phyloP scores from a whole-genome alignment of 2,329 filamentous ascomycete species.

The Biscogniauxia marginata region DNA sequence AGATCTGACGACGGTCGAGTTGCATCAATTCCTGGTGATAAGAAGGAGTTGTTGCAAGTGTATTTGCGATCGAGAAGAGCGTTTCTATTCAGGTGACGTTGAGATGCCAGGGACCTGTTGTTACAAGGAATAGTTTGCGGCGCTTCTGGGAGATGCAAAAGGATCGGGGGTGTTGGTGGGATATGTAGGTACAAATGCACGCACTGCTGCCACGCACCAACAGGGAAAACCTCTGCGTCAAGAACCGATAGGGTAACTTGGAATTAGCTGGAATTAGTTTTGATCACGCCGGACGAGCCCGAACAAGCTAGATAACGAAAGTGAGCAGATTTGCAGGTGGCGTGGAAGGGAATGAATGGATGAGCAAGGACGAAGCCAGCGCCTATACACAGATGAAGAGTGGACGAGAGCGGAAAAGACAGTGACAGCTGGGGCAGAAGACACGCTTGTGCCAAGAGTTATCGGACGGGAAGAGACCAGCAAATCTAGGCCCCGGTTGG shows the following conservation, averaged over 20 bases:
- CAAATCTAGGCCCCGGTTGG: slow-evolving; percentile 24
- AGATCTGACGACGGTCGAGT: background rate
- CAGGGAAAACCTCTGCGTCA: slow-evolving; percentile 14
- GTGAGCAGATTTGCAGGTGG: slow-evolving; percentile 5
- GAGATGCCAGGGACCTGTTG: slow-evolving; percentile 12
- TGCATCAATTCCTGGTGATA: slow-evolving; percentile 6
- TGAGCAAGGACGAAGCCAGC: slow-evolving; percentile 30
- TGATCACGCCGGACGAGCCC: slow-evolving; percentile 2
- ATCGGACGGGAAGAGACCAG: slow-evolving; percentile 26
- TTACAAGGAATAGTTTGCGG: slow-evolving; percentile 18
- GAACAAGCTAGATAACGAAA: background rate
- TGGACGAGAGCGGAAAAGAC: slow-evolving; percentile 27
- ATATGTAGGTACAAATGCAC: slow-evolving; percentile 32
- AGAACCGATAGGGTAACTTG: slow-evolving; percentile 4
- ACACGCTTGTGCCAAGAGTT: slow-evolving; percentile 24
- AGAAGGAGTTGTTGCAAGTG: slow-evolving; percentile 2
- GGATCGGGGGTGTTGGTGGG: slow-evolving; percentile 23
- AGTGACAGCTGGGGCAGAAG: slow-evolving; percentile 18
- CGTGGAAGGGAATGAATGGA: slow-evolving; percentile 24
- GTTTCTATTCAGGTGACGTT: slow-evolving; percentile 3
- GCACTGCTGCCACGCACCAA: slow-evolving; percentile 18
- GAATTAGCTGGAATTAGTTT: slow-evolving; percentile 4
- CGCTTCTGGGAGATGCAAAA: slow-evolving; percentile 16
- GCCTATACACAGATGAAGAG: slow-evolving; percentile 28
- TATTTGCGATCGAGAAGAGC: background rate